Percentiles rank a stretch among this genome's conserved stretches.
Conservation (phyloP, 495 filamentous ascomycete genomes). For the Stereocaulon alpinum region DNA sequence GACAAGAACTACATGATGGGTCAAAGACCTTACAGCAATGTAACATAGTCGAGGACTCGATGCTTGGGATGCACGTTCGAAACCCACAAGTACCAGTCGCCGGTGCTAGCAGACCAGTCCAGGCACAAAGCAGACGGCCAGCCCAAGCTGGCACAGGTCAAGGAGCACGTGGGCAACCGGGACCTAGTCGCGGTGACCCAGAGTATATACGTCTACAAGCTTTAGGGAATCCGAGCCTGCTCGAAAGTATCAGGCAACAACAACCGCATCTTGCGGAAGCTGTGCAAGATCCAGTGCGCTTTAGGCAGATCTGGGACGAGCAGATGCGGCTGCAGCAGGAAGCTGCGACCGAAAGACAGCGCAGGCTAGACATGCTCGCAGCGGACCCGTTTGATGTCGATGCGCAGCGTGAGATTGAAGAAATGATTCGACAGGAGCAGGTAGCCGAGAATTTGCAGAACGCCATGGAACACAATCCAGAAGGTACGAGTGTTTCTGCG, state of each 20-base stretch:
- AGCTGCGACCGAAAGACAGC: constrained; percentile 60
- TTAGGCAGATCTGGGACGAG: constrained; percentile 55
- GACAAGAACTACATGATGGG: constrained; percentile 65
- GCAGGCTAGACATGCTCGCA: constrained; percentile 71
- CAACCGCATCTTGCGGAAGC: constrained; percentile 67
- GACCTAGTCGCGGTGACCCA: constrained; percentile 40
- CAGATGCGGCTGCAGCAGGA: constrained; percentile 59
- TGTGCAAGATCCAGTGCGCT: constrained; percentile 67
- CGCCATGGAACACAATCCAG: constrained; percentile 91
- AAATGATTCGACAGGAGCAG: constrained; percentile 87
- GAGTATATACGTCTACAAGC: constrained; percentile 77
- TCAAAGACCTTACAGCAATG: constrained; percentile 68
- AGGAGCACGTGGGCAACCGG: constrained; percentile 26
- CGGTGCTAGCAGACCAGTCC: constrained; percentile 13
- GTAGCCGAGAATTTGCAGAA: constrained; percentile 92
- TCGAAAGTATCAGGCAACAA: constrained; percentile 53
- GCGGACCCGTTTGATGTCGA: constrained; percentile 87
- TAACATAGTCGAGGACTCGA: constrained; percentile 80
- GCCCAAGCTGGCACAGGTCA: constrained; percentile 18
- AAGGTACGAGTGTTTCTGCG: constrained; percentile 50
- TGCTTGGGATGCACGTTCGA: constrained; percentile 76
- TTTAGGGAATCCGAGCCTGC: constrained; percentile 63
- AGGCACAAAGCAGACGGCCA: constrained; percentile 6
- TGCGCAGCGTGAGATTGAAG: constrained; percentile 85
- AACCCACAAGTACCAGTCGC: constrained; percentile 14